Evolutionary conservation across 208 protist genomes (phyloP).

Genomic region (Trypanosoma melophagium): DNA sequence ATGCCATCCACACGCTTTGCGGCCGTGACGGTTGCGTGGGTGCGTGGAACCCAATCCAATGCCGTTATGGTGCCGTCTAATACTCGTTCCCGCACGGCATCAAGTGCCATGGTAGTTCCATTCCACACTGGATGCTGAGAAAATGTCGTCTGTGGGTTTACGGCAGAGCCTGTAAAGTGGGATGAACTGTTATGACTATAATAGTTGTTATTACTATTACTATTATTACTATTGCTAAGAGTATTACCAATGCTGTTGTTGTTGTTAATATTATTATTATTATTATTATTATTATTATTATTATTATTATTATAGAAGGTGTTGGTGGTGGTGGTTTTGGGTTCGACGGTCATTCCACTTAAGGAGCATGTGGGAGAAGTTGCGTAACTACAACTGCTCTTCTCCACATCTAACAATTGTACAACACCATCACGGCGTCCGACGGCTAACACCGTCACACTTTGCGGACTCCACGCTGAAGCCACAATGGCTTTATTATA

Average conservation of each 20-base stretch:
- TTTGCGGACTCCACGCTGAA: conserved; percentile 60
- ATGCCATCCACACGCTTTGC: conserved; percentile 42
- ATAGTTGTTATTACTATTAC: too few species aligned
- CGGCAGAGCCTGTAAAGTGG: too few species aligned
- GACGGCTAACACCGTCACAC: conserved; percentile 54
- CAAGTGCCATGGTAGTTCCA: too few species aligned
- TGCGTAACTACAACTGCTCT: conserved; percentile 21
- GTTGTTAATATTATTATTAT: too few species aligned
- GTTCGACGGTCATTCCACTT: neutral
- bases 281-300: too few species aligned
- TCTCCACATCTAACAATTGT: conserved; percentile 65
- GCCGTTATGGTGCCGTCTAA: conserved; percentile 57
- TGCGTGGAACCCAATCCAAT: conserved; percentile 68
- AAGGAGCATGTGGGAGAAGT: conserved; percentile 25
- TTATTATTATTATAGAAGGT: too few species aligned
- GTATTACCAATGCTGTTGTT: too few species aligned
- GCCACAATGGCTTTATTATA: conserved; percentile 15
- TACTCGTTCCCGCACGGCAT: conserved; percentile 29
- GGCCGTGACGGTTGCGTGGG: conserved; percentile 57
- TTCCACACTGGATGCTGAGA: too few species aligned
- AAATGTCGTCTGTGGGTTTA: too few species aligned
- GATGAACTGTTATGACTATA: too few species aligned
- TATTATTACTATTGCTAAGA: too few species aligned
- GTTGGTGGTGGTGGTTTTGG: too few species aligned
- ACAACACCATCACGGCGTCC: conserved; percentile 58